These are phyloP conservation scores for Solanum boliviense DNA, from an alignment of 257 asterid genomes.

Conservation along the genomic window DNA sequence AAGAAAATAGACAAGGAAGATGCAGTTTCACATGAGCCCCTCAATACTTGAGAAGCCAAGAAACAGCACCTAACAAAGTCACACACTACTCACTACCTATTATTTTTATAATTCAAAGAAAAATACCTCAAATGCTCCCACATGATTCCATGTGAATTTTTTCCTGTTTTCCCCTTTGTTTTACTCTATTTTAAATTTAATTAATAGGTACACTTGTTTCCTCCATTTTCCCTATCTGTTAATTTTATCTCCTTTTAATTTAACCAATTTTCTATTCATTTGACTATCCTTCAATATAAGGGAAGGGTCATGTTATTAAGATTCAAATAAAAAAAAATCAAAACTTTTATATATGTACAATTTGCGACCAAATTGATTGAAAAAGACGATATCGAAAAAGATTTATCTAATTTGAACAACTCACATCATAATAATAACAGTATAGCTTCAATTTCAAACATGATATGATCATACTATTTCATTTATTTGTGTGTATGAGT, in stretches of 20 bases:
- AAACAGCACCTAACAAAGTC: constrained; percentile 3
- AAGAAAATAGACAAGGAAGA: constrained; percentile 8
- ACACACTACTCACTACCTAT: constrained; percentile 6
- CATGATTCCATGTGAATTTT: constrained; percentile 41
- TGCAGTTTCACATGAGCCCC: constrained; percentile 49
- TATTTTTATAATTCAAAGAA: neutral
- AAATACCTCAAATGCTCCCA: neutral
- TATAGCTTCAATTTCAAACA: neutral
- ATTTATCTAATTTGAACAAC: neutral
- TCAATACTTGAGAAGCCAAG: neutral
- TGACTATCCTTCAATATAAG: neutral
- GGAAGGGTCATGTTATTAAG: neutral
- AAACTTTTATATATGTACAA: neutral
- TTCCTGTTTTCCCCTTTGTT: constrained; percentile 12
- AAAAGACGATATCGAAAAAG: neutral
- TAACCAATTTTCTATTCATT: neutral
- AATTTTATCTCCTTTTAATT: neutral
- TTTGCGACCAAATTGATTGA: neutral
- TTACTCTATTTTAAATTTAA: neutral
- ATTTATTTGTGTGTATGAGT: neutral
- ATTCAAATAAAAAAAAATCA: neutral
- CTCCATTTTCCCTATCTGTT: neutral
- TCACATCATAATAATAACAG: neutral
- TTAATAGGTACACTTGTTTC: neutral
- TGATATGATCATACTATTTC: neutral